phyloP scores from a whole-genome alignment of 2,329 filamentous ascomycete genomes.

The Phoma sp. region DNA sequence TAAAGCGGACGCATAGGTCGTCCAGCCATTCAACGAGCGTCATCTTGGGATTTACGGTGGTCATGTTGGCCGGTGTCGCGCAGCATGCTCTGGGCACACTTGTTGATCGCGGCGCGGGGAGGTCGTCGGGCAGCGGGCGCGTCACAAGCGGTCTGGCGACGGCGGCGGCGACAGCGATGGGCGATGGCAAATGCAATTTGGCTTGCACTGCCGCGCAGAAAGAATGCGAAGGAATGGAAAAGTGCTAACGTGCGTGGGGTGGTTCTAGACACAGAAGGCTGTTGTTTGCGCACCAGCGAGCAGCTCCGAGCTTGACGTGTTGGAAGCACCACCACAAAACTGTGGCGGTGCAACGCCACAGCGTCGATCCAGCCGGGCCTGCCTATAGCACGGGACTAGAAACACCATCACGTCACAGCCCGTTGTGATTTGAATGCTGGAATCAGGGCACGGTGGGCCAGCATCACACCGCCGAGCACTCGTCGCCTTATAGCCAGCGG shows the following conservation, averaged over 20 bases:
- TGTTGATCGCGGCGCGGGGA: slow-evolving; percentile 15
- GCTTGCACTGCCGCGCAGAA: slow-evolving; percentile 38
- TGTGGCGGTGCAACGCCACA: slow-evolving; percentile 1
- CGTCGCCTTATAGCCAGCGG: slow-evolving; percentile 21
- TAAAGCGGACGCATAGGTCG: slow-evolving; percentile 96
- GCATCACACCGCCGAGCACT: slow-evolving; percentile 29
- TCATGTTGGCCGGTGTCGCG: slow-evolving; percentile 57
- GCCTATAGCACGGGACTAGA: not conserved
- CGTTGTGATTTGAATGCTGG: not conserved
- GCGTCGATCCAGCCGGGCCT: slow-evolving; percentile 6
- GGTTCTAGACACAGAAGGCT: not conserved
- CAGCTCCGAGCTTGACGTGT: slow-evolving; percentile 13
- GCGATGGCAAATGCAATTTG: not conserved
- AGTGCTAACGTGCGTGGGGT: slow-evolving; percentile 1
- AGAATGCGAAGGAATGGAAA: slow-evolving; percentile 28
- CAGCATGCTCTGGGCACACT: slow-evolving; percentile 62
- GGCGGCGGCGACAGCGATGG: no score
- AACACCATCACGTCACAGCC: slow-evolving; percentile 19
- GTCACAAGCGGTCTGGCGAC: not conserved
- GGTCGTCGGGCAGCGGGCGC: slow-evolving; percentile 15
- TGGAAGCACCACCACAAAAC: not conserved
- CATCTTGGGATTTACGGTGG: slow-evolving; percentile 70
- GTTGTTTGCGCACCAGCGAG: not conserved
- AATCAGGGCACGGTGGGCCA: slow-evolving; percentile 39
- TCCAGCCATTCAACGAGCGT: slow-evolving; percentile 95